Conservation (phyloP, 768 basidiomycete species). For the Boletus rubroflammeus region DNA sequence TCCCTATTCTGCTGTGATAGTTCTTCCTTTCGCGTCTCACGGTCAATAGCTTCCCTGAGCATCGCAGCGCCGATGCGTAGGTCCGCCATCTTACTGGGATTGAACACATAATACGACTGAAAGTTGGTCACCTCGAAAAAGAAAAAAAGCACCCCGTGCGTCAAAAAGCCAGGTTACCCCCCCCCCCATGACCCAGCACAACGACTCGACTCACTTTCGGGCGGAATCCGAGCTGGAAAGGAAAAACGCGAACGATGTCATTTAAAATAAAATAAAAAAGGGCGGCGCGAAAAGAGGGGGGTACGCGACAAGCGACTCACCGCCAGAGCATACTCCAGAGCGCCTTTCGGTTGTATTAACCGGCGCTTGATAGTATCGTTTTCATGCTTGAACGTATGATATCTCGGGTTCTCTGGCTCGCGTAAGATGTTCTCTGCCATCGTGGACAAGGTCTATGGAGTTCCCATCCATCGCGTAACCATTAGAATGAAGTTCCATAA, state of each 20-base stretch:
- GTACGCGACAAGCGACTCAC: conserved; percentile 23
- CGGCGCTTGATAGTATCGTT: conserved; percentile 64
- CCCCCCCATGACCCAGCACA: neutral
- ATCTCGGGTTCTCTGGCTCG: conserved; percentile 73
- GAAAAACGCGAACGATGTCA: neutral
- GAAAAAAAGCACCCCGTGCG: neutral
- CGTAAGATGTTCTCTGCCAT: conserved; percentile 71
- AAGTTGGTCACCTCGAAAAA: conserved; percentile 57
- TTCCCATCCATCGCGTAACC: too few species aligned
- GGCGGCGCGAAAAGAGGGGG: too few species aligned
- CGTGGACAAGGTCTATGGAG: conserved; percentile 55
- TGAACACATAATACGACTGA: conserved; percentile 70
- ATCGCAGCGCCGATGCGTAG: conserved; percentile 63
- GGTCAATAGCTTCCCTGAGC: conserved; percentile 56
- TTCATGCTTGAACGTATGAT: conserved; percentile 70
- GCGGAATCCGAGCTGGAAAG: conserved; percentile 63
- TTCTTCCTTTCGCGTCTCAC: conserved; percentile 47
- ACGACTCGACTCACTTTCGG: conserved; percentile 53
- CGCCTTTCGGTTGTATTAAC: conserved; percentile 65
- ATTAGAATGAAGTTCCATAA: neutral
- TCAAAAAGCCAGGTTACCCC: neutral
- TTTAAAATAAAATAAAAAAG: too few species aligned
- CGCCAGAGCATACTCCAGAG: conserved; percentile 76
- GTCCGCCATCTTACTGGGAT: conserved; percentile 47
- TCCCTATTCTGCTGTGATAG: conserved; percentile 45